A percentile compares a stretch with the other conserved stretches of the same genome.
Conservation (phyloP, 768 basidiomycete species). For the Crepidotus variabilis region DNA sequence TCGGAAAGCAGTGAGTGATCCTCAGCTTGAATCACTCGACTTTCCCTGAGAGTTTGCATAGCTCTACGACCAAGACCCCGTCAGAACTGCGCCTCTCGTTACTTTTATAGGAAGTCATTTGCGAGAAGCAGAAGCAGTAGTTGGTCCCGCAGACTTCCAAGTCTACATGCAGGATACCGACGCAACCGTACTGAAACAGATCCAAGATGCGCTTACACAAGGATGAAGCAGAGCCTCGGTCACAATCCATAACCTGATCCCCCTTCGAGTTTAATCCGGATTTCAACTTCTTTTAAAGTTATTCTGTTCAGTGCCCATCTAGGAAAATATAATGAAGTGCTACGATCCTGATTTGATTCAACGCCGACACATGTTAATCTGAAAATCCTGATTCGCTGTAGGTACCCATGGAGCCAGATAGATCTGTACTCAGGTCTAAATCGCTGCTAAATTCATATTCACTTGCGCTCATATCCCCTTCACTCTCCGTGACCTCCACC, state of each 20-base stretch:
- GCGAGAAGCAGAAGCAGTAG: conserved; percentile 57
- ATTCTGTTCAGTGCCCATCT: too few species aligned
- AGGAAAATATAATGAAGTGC: background rate
- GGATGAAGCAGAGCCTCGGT: background rate
- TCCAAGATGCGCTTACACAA: conserved; percentile 47
- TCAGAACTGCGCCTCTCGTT: conserved; percentile 65
- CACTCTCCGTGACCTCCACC: conserved; percentile 38
- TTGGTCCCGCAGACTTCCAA: conserved; percentile 59
- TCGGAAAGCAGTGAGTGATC: conserved; percentile 55
- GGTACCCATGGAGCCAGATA: conserved; percentile 54
- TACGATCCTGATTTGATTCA: conserved; percentile 6
- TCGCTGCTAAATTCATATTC: conserved; percentile 61
- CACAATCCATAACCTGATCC: background rate
- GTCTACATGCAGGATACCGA: conserved; percentile 65
- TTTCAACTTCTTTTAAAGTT: too few species aligned
- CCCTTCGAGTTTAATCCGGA: background rate
- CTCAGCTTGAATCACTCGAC: background rate
- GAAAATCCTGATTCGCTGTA: conserved; percentile 45
- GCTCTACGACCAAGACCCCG: conserved; percentile 69
- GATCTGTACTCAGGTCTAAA: conserved; percentile 46
- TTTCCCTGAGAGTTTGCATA: conserved; percentile 24
- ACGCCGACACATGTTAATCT: too few species aligned
- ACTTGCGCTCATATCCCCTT: conserved; percentile 34
- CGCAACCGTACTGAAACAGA: conserved; percentile 68
- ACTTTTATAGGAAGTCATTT: conserved; percentile 54